Conservation (phyloP, 2,329 filamentous ascomycete species). For the Apiospora aurea region DNA sequence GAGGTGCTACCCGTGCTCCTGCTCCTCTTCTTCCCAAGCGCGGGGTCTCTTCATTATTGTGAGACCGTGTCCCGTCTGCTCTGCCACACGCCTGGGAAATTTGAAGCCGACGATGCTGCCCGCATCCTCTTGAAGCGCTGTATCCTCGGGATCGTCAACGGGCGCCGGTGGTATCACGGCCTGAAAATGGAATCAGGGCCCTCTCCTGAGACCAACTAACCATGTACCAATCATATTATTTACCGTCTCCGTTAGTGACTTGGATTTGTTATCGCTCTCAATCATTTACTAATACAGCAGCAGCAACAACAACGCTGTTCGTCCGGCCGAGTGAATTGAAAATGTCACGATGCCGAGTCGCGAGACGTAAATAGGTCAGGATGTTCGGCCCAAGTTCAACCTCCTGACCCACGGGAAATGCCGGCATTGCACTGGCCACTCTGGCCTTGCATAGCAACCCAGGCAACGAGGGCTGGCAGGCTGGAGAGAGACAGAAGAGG, state of each 20-base stretch:
- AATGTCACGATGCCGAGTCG: not conserved
- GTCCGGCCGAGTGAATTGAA: not conserved
- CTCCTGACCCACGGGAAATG: slow-evolving; percentile 7
- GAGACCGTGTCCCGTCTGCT: not conserved
- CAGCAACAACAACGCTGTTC: not conserved
- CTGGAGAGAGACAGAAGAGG: not conserved
- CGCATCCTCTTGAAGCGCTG: not conserved
- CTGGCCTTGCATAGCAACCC: not conserved
- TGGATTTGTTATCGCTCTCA: not conserved
- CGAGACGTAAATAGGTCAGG: slow-evolving; percentile 4
- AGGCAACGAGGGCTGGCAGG: not conserved
- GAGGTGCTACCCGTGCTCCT: not conserved
- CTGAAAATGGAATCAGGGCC: slow-evolving; percentile 19
- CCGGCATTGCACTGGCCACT: slow-evolving; percentile 12
- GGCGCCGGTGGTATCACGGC: slow-evolving; percentile 19
- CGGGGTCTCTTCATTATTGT: not conserved
- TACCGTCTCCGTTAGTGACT: not conserved
- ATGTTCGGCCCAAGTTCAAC: slow-evolving; percentile 13
- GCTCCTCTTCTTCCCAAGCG: not conserved
- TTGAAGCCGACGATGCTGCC: not conserved
- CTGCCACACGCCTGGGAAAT: not conserved
- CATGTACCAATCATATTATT: not conserved
- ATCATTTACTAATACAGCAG: too few relatives aligned
- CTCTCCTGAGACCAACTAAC: not conserved
- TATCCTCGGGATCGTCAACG: slow-evolving; percentile 12